These are phyloP conservation scores for Leishmania tarentolae DNA, from an alignment of 208 protist species.

Conservation along the genomic window DNA sequence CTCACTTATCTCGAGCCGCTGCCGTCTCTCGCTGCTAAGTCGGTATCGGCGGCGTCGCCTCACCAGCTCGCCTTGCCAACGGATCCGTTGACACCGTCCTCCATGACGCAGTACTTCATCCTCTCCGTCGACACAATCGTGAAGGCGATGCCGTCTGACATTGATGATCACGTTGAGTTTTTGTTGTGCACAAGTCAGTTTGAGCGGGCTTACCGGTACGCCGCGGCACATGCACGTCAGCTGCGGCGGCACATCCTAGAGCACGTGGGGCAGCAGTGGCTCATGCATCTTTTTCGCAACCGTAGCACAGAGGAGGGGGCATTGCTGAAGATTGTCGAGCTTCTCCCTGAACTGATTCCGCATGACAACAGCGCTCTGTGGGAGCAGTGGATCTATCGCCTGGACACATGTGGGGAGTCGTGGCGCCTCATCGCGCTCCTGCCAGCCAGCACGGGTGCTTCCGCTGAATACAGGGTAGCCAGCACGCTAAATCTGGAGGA, in stretches of 20 bases:
- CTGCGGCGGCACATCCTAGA: conserved; percentile 34
- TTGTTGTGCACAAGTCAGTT: conserved; percentile 40
- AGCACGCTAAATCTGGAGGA: background rate
- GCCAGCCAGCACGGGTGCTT: conserved; percentile 29
- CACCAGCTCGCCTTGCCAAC: background rate
- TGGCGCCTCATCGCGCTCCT: conserved; percentile 60
- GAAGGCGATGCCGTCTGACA: conserved; percentile 45
- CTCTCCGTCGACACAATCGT: conserved; percentile 56
- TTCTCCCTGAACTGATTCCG: conserved; percentile 32
- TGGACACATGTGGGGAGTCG: conserved; percentile 57
- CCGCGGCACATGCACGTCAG: conserved; percentile 12
- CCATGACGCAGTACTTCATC: conserved; percentile 53
- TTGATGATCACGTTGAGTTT: conserved; percentile 73
- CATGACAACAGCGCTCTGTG: conserved; percentile 40
- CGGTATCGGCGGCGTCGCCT: background rate
- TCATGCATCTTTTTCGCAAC: conserved; percentile 30
- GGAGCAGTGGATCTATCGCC: conserved; percentile 72
- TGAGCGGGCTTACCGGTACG: conserved; percentile 55
- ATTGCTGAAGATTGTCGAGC: conserved; percentile 25
- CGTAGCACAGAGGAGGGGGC: conserved; percentile 11
- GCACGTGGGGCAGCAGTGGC: conserved; percentile 33
- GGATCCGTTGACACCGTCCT: conserved; percentile 14
- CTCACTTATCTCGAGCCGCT: conserved; percentile 33
- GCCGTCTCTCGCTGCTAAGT: background rate
- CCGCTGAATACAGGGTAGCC: conserved; percentile 17